Percentiles rank a stretch among this genome's conserved stretches.
Evolutionary conservation across 768 basidiomycete species (phyloP).

Genomic region (Leccinum subgranulosum): DNA sequence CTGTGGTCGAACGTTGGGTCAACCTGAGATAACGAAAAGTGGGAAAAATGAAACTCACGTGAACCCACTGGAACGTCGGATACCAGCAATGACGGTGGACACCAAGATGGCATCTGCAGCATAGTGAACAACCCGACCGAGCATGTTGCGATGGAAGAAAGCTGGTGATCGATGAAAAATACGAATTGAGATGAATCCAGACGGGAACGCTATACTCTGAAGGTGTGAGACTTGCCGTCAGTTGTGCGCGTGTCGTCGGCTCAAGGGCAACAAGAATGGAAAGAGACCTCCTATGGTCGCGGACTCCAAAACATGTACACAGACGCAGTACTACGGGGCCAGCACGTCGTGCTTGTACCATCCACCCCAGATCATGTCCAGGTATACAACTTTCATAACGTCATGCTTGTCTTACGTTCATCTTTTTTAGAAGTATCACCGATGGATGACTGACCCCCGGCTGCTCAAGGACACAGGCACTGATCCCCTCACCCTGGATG

Average conservation of each 20-base stretch:
- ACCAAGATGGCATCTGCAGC: conserved; percentile 80
- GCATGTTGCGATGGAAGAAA: conserved; percentile 35
- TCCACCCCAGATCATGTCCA: conserved; percentile 60
- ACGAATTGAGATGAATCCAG: neutral
- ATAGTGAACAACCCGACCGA: conserved; percentile 77
- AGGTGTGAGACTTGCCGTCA: neutral
- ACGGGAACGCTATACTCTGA: neutral
- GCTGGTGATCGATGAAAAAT: neutral
- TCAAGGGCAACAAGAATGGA: conserved; percentile 10
- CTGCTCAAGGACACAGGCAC: conserved; percentile 79
- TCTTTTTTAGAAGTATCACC: conserved; percentile 70
- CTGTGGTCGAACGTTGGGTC: conserved; percentile 36
- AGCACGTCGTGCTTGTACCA: conserved; percentile 73
- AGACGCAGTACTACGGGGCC: conserved; percentile 53
- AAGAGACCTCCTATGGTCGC: conserved; percentile 7
- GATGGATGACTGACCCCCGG: conserved; percentile 81
- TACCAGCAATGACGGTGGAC: conserved; percentile 88
- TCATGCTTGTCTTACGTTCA: neutral
- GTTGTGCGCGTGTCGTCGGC: conserved; percentile 1
- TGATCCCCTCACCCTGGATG: conserved; percentile 73
- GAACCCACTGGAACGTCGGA: conserved; percentile 88
- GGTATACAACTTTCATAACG: conserved; percentile 1
- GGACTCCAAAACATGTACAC: conserved; percentile 16
- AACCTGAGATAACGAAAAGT: neutral
- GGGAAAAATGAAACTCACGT: conserved; percentile 52